These are phyloP conservation scores for Monosporascus ibericus DNA, from an alignment of 2,329 filamentous ascomycete genomes.

Conservation along the genomic window DNA sequence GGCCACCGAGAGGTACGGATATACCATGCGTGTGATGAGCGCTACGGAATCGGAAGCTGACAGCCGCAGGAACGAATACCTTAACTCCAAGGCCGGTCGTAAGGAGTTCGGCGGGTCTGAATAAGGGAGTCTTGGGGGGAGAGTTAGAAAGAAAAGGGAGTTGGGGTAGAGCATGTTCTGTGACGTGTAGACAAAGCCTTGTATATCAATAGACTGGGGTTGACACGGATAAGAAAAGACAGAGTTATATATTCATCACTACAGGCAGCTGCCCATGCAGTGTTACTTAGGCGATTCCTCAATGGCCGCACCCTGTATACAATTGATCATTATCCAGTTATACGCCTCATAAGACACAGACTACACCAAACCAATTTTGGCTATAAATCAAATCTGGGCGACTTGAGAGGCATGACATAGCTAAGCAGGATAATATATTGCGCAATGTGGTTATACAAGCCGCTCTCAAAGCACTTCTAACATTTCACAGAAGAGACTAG, in stretches of 20 bases:
- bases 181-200: constrained; percentile 22
- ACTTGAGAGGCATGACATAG: too few species aligned
- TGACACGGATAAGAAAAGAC: constrained; percentile 2
- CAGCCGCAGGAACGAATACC: constrained; percentile 22
- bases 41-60: constrained; percentile 4
- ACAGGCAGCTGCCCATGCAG: too few species aligned
- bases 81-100: constrained; percentile 27
- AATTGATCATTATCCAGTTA: too few species aligned
- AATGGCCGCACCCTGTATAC: too few species aligned
- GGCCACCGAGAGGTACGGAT: constrained; percentile 75
- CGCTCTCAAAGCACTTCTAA: too few species aligned
- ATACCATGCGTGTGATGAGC: background rate
- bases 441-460: too few species aligned
- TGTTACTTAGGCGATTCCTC: too few species aligned
- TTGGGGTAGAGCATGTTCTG: background rate
- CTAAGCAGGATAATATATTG: too few species aligned
- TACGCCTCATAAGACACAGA: too few species aligned
- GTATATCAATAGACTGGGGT: constrained; percentile 22
- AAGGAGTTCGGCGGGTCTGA: constrained; percentile 17
- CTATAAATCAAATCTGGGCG: too few species aligned
- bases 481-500: too few species aligned
- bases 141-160: background rate
- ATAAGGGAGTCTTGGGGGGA: constrained; percentile 8
- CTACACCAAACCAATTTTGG: too few species aligned
- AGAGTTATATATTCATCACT: background rate